Conservation (phyloP, 306 rosid species). For the Pterocarpus macrocarpus region DNA sequence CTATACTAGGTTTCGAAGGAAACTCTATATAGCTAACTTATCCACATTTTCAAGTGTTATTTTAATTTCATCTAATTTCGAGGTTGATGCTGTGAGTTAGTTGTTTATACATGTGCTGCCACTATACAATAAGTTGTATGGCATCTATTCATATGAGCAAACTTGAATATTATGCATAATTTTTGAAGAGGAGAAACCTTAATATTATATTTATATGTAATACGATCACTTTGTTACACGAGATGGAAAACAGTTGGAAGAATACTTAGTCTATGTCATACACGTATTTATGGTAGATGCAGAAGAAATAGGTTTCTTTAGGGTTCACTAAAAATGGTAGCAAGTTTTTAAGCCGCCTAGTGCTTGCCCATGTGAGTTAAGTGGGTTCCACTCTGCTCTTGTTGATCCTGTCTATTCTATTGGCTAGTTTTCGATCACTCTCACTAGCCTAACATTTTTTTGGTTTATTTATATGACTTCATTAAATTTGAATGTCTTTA, state of each 20-base stretch:
- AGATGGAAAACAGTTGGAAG: constrained; percentile 49
- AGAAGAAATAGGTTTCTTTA: constrained; percentile 49
- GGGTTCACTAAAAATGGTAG: constrained; percentile 18
- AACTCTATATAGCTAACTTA: constrained; percentile 35
- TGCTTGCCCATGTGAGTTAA: constrained; percentile 52
- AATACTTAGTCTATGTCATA: constrained; percentile 32
- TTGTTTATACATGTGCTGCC: constrained; percentile 48
- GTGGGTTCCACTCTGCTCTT: constrained; percentile 46
- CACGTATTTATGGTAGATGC: constrained; percentile 28
- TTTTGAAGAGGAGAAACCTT: neutral
- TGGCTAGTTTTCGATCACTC: constrained; percentile 16
- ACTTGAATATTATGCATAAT: neutral
- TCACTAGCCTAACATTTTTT: too few relatives aligned
- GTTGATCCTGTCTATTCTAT: neutral
- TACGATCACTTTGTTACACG: neutral
- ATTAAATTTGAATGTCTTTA: too few relatives aligned
- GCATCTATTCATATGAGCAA: constrained; percentile 37
- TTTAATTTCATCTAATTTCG: constrained; percentile 58
- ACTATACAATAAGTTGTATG: constrained; percentile 25
- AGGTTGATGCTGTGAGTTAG: constrained; percentile 61
- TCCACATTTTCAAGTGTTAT: constrained; percentile 38
- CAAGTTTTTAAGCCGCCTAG: constrained; percentile 17
- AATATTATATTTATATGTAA: neutral
- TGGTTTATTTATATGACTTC: too few relatives aligned
- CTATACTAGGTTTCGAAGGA: constrained; percentile 52